Conservation (phyloP, 1,284 basidiomycete species). For the Ustilago curta region DNA sequence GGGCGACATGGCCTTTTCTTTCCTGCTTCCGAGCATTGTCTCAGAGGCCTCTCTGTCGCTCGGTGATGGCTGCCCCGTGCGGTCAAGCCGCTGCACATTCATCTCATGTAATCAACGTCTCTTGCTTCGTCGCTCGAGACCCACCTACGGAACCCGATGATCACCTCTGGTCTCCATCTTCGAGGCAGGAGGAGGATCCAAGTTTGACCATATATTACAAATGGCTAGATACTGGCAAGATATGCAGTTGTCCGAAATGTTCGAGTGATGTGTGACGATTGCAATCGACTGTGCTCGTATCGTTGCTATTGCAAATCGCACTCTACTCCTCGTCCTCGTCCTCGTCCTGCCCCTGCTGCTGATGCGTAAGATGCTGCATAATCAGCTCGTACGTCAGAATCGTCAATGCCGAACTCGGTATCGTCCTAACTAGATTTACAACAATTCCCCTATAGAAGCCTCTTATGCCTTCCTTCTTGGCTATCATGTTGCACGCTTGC, state of each 20-base stretch:
- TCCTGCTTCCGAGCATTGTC: not conserved
- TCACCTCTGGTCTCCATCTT: too few species aligned
- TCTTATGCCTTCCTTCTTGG: conserved; percentile 55
- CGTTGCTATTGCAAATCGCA: too few species aligned
- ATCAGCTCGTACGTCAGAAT: conserved; percentile 67
- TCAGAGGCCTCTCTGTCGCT: not conserved
- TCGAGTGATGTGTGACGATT: too few species aligned
- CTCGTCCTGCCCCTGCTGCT: too few species aligned
- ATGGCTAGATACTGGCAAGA: too few species aligned
- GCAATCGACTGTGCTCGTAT: too few species aligned
- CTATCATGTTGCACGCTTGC: conserved; percentile 54
- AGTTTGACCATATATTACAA: too few species aligned
- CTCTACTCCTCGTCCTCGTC: too few species aligned
- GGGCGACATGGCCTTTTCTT: not conserved
- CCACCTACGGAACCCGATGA: too few species aligned
- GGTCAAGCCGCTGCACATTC: not conserved
- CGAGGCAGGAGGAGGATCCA: too few species aligned
- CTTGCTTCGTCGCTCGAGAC: too few species aligned
- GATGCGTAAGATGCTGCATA: conserved; percentile 58
- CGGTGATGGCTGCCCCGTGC: not conserved
- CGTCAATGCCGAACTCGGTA: conserved; percentile 65
- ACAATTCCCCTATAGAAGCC: conserved; percentile 68
- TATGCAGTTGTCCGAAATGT: too few species aligned
- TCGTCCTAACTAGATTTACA: conserved; percentile 65
- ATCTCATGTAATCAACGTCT: not conserved